These are phyloP conservation scores for Stellera chamaejasme DNA, from an alignment of 345 rosid species.

Conservation along the genomic window DNA sequence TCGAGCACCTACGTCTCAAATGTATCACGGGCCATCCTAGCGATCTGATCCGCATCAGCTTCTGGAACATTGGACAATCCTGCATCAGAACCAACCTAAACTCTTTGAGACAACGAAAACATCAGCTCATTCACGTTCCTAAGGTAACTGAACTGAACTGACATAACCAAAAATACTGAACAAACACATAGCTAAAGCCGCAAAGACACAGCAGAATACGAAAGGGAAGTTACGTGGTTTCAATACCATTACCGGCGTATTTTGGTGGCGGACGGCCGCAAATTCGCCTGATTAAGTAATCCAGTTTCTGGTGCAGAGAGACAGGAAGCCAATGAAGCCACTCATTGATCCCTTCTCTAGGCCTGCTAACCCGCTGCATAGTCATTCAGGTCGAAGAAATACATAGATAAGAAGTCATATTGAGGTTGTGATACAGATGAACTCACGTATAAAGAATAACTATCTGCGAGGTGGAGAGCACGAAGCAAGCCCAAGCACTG, in stretches of 20 bases:
- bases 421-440: slow-evolving; percentile 8
- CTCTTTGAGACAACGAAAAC: too few relatives aligned
- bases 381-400: slow-evolving; percentile 4
- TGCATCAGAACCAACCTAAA: slow-evolving; percentile 15
- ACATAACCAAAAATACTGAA: too few relatives aligned
- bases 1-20: slow-evolving; percentile 41
- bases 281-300: slow-evolving; percentile 25
- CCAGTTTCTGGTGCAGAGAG: slow-evolving; percentile 45
- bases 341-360: slow-evolving; percentile 63
- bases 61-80: slow-evolving; percentile 50
- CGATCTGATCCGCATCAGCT: slow-evolving; percentile 78
- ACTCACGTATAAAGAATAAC: slow-evolving; percentile 44
- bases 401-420: neutral
- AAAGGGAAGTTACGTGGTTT: neutral
- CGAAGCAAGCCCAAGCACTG: slow-evolving; percentile 83
- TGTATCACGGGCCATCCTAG: slow-evolving; percentile 49
- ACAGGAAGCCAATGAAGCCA: slow-evolving; percentile 86
- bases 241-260: slow-evolving; percentile 7
- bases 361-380: slow-evolving; percentile 67
- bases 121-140: too few relatives aligned
- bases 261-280: slow-evolving; percentile 21
- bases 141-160: too few relatives aligned
- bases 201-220: too few relatives aligned
- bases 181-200: too few relatives aligned
- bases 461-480: slow-evolving; percentile 68